These are phyloP conservation scores for Scenedesmus sp. DNA, from an alignment of 163 green algal species.

Conservation along the genomic window DNA sequence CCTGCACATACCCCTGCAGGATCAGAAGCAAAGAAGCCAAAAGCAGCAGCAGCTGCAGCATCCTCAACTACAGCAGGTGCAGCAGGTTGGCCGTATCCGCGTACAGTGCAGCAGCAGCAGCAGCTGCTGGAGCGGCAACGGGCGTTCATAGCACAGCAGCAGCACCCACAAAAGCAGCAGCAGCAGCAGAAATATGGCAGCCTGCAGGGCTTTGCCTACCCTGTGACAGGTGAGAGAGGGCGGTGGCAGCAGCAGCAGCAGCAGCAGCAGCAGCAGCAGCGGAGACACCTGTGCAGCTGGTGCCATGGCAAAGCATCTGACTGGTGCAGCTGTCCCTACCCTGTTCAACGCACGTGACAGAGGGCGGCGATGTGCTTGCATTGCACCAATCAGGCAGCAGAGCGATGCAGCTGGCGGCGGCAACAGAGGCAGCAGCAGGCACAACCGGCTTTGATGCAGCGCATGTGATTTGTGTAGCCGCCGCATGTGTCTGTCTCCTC, in stretches of 20 bases:
- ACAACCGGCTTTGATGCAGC: no score
- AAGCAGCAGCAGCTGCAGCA: constrained; percentile 1
- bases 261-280: neutral
- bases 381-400: no score
- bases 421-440: no score
- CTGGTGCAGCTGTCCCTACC: no score
- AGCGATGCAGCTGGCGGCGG: no score
- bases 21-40: neutral
- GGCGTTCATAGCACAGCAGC: neutral
- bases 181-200: neutral
- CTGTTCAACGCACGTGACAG: no score
- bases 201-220: neutral
- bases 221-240: neutral
- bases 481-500: no score
- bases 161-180: neutral
- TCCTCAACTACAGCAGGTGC: neutral
- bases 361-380: no score
- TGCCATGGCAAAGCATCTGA: no score
- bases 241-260: constrained; percentile 11
- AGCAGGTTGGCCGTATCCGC: neutral
- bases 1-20: neutral
- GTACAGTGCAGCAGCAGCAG: neutral
- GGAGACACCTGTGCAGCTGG: no score
- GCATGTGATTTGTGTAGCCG: no score
- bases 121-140: neutral